These are phyloP conservation scores for Neoascochyta sp. DNA, from an alignment of 2,329 filamentous ascomycete species.

Conservation along the genomic window DNA sequence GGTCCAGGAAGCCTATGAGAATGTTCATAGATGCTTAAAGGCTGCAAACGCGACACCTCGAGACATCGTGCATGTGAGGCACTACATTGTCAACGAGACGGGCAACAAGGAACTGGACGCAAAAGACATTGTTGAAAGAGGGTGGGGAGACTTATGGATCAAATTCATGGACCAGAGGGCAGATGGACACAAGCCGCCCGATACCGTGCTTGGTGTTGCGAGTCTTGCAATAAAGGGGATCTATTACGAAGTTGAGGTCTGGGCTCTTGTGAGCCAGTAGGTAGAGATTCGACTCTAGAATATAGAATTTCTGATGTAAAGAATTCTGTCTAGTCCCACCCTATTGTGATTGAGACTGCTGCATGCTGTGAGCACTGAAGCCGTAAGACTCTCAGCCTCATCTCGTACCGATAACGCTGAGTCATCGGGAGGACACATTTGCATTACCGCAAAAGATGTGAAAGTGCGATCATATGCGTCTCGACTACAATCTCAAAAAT, in stretches of 20 bases:
- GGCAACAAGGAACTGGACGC: slow-evolving; percentile 22
- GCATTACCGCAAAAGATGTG: too few relatives aligned
- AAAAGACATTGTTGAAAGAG: slow-evolving; percentile 24
- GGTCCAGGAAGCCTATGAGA: slow-evolving; percentile 28
- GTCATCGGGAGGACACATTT: too few relatives aligned
- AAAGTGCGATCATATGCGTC: too few relatives aligned
- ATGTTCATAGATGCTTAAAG: slow-evolving; percentile 23
- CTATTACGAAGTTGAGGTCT: slow-evolving; percentile 36
- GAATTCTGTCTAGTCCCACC: too few relatives aligned
- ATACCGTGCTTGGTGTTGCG: slow-evolving; percentile 37
- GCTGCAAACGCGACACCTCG: slow-evolving; percentile 32
- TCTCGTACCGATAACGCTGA: too few relatives aligned
- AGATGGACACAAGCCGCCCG: slow-evolving; percentile 35
- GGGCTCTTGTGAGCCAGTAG: slow-evolving; percentile 31
- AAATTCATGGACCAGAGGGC: slow-evolving; percentile 35
- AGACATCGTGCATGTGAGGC: slow-evolving; percentile 34
- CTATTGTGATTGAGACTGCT: too few relatives aligned
- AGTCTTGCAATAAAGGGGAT: slow-evolving; percentile 29
- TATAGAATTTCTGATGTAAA: too few relatives aligned
- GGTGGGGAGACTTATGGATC: slow-evolving; percentile 35
- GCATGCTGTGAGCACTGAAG: too few relatives aligned
- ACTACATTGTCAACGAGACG: slow-evolving; percentile 37
- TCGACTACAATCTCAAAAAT: too few relatives aligned
- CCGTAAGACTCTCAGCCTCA: too few relatives aligned
- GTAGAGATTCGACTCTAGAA: too few relatives aligned